Conservation (phyloP, 176 grass and related monocot genomes). For the Zoysia japonica region DNA sequence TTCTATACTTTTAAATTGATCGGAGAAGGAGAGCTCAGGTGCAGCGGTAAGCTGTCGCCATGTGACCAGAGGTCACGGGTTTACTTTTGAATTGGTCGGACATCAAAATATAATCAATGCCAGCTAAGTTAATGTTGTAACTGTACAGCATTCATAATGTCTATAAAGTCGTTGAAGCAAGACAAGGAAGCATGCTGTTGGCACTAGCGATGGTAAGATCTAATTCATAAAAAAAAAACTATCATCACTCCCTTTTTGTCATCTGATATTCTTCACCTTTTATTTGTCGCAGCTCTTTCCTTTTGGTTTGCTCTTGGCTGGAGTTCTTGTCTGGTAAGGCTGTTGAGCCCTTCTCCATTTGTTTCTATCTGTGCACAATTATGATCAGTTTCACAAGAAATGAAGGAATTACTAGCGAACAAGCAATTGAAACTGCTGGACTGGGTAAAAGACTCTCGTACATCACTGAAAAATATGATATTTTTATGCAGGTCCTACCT, state of each 20-base stretch:
- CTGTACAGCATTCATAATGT: conserved; percentile 80
- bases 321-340: conserved; percentile 84
- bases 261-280: conserved; percentile 30
- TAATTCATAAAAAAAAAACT: not conserved
- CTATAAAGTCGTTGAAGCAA: conserved; percentile 79
- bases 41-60: too few species aligned
- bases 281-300: conserved; percentile 71
- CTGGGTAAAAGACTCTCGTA: not conserved
- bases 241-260: not conserved
- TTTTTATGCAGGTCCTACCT: conserved; percentile 69
- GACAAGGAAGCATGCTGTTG: conserved; percentile 89
- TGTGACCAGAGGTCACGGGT: too few species aligned
- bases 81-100: not conserved
- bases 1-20: not conserved
- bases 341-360: conserved; percentile 25
- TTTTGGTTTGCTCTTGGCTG: conserved; percentile 79
- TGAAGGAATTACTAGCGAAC: not conserved
- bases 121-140: conserved; percentile 26
- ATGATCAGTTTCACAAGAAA: not conserved
- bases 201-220: conserved; percentile 88
- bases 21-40: too few species aligned
- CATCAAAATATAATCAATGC: not conserved
- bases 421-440: conserved; percentile 5
- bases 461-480: conserved; percentile 27
- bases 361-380: conserved; percentile 15